A percentile compares a stretch with the other conserved stretches of the same genome.
These are phyloP conservation scores for Capronia coronata DNA, from an alignment of 2,329 filamentous ascomycete species.

Conservation along the genomic window DNA sequence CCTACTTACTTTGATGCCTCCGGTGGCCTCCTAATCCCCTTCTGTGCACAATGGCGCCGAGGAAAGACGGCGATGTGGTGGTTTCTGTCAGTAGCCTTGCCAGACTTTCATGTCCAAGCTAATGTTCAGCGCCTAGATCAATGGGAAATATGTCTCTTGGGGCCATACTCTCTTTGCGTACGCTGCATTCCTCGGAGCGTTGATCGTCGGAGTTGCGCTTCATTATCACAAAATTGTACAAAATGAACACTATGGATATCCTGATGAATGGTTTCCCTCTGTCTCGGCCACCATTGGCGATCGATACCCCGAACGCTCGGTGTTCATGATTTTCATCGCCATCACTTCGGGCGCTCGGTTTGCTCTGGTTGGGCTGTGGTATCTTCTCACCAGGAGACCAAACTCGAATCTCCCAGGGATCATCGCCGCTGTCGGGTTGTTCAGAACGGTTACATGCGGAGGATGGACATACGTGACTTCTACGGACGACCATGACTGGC, in stretches of 20 bases:
- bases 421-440: conserved; percentile 69
- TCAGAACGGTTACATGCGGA: conserved; percentile 87
- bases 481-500: conserved; percentile 96
- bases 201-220: conserved; percentile 70
- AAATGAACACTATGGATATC: conserved; percentile 93
- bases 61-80: conserved; percentile 58
- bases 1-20: conserved; percentile 13
- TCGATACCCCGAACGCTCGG: conserved; percentile 88
- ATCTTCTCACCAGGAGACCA: conserved; percentile 73
- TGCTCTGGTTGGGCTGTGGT: conserved; percentile 84
- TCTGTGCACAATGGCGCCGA: conserved; percentile 48
- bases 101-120: conserved; percentile 24
- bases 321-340: conserved; percentile 96
- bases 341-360: conserved; percentile 92
- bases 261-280: conserved; percentile 92
- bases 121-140: conserved; percentile 53
- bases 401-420: conserved; percentile 72
- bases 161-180: conserved; percentile 79
- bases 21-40: conserved; percentile 21
- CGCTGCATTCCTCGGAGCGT: conserved; percentile 73
- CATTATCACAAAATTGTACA: conserved; percentile 97
- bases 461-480: conserved; percentile 99
- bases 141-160: conserved; percentile 86
- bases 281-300: conserved; percentile 97
- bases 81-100: conserved; percentile 46